phyloP scores from a whole-genome alignment of 2,329 filamentous ascomycete genomes.

The Colletotrichum trifolii region DNA sequence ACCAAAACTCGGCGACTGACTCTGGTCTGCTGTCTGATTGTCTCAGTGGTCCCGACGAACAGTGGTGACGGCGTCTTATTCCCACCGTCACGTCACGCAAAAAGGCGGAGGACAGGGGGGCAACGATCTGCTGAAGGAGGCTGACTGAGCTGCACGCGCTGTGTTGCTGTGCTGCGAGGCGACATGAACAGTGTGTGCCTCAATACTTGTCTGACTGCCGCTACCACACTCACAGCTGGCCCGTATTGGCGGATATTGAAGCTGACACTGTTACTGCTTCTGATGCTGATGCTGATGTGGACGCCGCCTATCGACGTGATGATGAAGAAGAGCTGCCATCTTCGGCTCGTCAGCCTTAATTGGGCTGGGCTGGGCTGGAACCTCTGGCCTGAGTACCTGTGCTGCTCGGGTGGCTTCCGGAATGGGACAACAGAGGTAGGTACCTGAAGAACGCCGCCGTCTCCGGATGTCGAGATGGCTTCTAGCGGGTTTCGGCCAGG shows the following conservation, averaged over 20 bases:
- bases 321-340: background rate
- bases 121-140: constrained; percentile 1
- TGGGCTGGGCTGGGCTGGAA: constrained; percentile 6
- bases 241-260: constrained; percentile 11
- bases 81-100: background rate
- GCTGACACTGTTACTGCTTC: constrained; percentile 11
- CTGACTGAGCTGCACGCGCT: constrained; percentile 10
- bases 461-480: constrained; percentile 11
- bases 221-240: background rate
- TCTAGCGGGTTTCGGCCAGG: constrained; percentile 11
- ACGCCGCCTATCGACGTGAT: constrained; percentile 16
- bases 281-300: background rate
- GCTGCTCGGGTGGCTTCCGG: constrained; percentile 29
- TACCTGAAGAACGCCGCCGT: constrained; percentile 20
- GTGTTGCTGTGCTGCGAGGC: too few relatives aligned
- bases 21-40: constrained; percentile 9
- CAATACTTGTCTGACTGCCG: too few relatives aligned
- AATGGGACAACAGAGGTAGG: constrained; percentile 13
- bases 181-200: too few relatives aligned
- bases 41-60: constrained; percentile 6
- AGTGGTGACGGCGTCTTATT: too few relatives aligned
- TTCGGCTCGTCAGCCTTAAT: too few relatives aligned
- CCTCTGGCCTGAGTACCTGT: background rate
- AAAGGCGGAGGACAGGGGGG: constrained; percentile 17
- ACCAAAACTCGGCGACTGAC: constrained; percentile 2